phyloP scores from a whole-genome alignment of 2,329 filamentous ascomycete genomes.

The Paecilomyces niveus region DNA sequence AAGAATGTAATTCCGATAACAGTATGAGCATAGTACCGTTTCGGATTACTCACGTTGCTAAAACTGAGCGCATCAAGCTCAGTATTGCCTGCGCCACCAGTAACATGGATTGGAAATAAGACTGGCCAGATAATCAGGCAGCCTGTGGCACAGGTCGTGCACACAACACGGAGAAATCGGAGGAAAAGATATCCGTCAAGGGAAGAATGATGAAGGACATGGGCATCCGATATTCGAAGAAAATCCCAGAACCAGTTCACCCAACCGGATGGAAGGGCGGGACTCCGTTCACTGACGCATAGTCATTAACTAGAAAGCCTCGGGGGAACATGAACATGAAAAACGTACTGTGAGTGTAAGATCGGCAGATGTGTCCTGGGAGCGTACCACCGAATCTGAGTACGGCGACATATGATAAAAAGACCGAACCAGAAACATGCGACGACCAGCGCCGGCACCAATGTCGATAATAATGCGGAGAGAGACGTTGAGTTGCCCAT shows the following conservation, averaged over 20 bases:
- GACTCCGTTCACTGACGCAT: constrained; percentile 37
- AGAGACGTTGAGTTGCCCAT: constrained; percentile 41
- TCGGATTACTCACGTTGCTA: constrained; percentile 60
- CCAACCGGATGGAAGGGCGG: constrained; percentile 39
- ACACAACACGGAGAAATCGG: constrained; percentile 73
- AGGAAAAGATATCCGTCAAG: constrained; percentile 90
- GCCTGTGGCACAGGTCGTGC: constrained; percentile 72
- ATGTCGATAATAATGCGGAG: constrained; percentile 41
- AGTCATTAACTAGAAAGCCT: constrained; percentile 6
- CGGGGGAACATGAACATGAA: neutral
- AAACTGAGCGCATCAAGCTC: constrained; percentile 76
- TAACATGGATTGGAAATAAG: constrained; percentile 79
- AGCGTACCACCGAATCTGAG: constrained; percentile 40
- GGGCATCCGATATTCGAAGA: constrained; percentile 57
- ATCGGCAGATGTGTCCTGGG: constrained; percentile 37
- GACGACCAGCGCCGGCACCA: constrained; percentile 44
- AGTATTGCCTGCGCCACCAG: constrained; percentile 59
- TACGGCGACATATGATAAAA: constrained; percentile 42
- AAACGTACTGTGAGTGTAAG: constrained; percentile 32
- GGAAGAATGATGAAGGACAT: constrained; percentile 82
- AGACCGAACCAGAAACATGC: constrained; percentile 36
- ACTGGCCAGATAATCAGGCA: constrained; percentile 81
- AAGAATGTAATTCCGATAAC: constrained; percentile 74
- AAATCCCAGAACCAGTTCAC: constrained; percentile 51
- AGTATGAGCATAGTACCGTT: constrained; percentile 71